Conservation (phyloP, 106 monocot genomes). For the Dendrobium catenatum region DNA sequence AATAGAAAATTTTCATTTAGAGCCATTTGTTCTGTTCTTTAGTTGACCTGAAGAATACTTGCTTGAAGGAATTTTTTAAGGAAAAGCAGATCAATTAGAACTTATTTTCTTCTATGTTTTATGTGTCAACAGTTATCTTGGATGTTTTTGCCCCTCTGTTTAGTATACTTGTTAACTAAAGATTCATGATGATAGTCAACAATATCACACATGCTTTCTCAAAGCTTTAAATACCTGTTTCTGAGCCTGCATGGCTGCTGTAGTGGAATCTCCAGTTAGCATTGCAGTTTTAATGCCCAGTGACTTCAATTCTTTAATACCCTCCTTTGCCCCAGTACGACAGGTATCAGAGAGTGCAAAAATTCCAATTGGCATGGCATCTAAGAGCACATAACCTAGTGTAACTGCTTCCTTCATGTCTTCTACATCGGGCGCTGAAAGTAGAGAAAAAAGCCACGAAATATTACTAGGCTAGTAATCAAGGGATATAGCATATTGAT, state of each 20-base stretch:
- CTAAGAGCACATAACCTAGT: conserved; percentile 55
- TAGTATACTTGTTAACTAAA: too few species aligned
- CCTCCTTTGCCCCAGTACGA: conserved; percentile 65
- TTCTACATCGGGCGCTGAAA: conserved; percentile 38
- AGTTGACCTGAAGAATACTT: too few species aligned
- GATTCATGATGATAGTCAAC: too few species aligned
- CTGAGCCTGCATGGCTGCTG: conserved; percentile 63
- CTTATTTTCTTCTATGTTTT: too few species aligned
- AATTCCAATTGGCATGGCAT: conserved; percentile 29
- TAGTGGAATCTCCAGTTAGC: conserved; percentile 84
- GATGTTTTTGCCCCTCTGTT: too few species aligned
- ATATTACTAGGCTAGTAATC: background rate
- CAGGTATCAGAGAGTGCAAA: conserved; percentile 77
- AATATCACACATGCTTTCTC: too few species aligned
- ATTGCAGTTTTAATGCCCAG: conserved; percentile 63
- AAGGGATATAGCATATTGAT: background rate
- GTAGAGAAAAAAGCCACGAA: background rate
- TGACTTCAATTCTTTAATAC: conserved; percentile 48
- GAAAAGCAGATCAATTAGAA: too few species aligned
- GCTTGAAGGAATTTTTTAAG: too few species aligned
- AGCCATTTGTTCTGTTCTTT: too few species aligned
- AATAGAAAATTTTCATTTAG: too few species aligned
- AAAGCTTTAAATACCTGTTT: conserved; percentile 15
- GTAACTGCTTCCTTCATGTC: conserved; percentile 52
- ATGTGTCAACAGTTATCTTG: too few species aligned